Evolutionary conservation across 768 basidiomycete species (phyloP), one percentile per base, ranked within the genome.

Genomic region (Lactarius psammicola): DNA sequence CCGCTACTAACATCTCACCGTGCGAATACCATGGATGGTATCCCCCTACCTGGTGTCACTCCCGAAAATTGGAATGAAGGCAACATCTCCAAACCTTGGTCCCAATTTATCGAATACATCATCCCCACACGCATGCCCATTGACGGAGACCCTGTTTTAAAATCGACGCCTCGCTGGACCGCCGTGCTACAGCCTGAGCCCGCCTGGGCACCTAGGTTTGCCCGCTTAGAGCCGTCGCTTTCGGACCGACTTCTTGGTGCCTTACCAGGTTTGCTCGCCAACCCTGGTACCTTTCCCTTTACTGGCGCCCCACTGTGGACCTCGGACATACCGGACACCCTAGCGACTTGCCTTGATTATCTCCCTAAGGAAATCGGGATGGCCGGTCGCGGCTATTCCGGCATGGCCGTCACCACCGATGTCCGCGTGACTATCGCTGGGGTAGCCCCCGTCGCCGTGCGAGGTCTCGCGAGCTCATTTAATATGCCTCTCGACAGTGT

Each of bases 51-150:
- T 28, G 40, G 18, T n/a, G 4, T 34, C 33, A 1, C 1, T 17
- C 40, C 58, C 30, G 42, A 59, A 49, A 44, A 64, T 17, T 64
- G 58, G 58, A 59, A 64, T 36, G 15, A 54, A 6, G 64, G 64
- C 15, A 64, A 64, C 31, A 64, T 64, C 51, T n/a, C 64, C 4
- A 59, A 28, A 8, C 58, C 30, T n/a, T 64, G 64, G 64, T 60
- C 58, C 30, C 49, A 64, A 30, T 64, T 33, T n/a, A 30, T 64
- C 33, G 31, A 59, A 30, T 60, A 64, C 23, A 34, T 59, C 40
- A n/a, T 64, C 58, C 30, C 58, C n/a, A 34, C 40, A 13, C 58
- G 31, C n/a, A 64, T 44, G 36, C 64, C 64, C 6, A 64, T 64
- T 51, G 64, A 64, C 23, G 23, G 18, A 4, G 34, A 55, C 40